Base-by-base conservation (phyloP, 306 rosid species). In the Senna siamea region DNA sequence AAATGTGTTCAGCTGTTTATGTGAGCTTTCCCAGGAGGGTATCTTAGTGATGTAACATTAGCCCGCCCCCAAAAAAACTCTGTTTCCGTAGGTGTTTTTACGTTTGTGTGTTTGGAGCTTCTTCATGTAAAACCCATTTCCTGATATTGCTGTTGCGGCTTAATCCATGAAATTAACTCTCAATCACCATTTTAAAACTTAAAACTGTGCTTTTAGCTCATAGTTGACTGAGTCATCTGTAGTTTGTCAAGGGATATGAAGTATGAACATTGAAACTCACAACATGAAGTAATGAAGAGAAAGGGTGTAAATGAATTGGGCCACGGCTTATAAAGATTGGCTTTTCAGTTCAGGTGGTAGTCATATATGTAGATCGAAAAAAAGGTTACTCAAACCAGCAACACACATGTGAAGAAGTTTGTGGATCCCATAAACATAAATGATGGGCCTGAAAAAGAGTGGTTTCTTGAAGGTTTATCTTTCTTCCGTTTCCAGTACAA, bases 371-470 rank as follows among this genome's bases (percentile, higher is more conserved):
- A 22, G 55, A 74, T 82, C 66, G 11, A 73, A 71, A 69, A 72
- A 35, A 52, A 83, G 59, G 79, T 83, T 78, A 76, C 63, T 71
- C 79, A 44, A 14, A 70, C 63, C 17, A 80, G 73, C 47, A 26
- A 26, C 30, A 76, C 79, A 79, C 87, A 72, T 76, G 81, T 83
- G 84, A 71, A 75, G 11, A 46, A 71, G 79, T 59, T 71, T 79
- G 81, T 70, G 76, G 78, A 79, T 66, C 73, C 76, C 74, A 68
- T 66, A 38, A 76, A 72, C 70, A 61, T 71, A 46, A 76, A 72
- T 72, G 78, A 83, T 76, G 87, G 79, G 64, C 87, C 81, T 72
- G 62, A 54, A 8, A 63, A 75, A 43, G 56, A 66, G 76, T 66
- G n/a, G 18, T 83, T 5, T 65, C 22, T 71, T 70, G 71, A 38